These are phyloP conservation scores for Papiliotrema fonsecae DNA, from an alignment of 1,284 basidiomycete species.

Conservation along the genomic window DNA sequence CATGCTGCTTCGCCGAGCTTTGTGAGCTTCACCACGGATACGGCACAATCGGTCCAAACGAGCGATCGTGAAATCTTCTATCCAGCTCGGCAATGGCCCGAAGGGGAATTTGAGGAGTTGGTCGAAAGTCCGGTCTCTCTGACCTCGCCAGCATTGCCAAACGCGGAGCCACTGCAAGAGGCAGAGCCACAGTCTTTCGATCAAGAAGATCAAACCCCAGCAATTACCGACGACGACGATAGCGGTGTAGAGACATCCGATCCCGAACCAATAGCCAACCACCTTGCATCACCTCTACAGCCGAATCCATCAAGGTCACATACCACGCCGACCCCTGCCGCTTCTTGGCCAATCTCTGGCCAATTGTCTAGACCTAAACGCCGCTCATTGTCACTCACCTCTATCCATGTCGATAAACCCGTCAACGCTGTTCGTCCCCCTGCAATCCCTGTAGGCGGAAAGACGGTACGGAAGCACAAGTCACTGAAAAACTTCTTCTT, in stretches of 20 bases:
- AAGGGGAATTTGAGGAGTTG: neutral
- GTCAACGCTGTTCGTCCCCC: neutral
- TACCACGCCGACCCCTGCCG: too few relatives aligned
- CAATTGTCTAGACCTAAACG: slow-evolving; percentile 2
- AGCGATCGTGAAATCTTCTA: neutral
- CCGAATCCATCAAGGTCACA: too few relatives aligned
- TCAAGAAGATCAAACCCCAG: neutral
- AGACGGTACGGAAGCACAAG: slow-evolving; percentile 23
- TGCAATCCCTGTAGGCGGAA: neutral
- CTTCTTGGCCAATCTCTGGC: too few relatives aligned
- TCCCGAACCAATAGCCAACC: too few relatives aligned
- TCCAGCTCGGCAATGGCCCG: neutral
- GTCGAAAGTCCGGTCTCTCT: slow-evolving; percentile 2
- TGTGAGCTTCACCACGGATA: neutral
- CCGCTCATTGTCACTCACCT: slow-evolving; percentile 6
- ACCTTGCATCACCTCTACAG: too few relatives aligned
- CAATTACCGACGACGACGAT: too few relatives aligned
- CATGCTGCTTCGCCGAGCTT: neutral
- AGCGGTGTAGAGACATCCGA: too few relatives aligned
- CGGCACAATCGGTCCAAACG: neutral
- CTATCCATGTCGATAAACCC: neutral
- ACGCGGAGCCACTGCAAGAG: neutral
- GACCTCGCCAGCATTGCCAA: neutral
- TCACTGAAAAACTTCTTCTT: slow-evolving; percentile 31
- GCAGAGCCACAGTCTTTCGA: too few relatives aligned